Evolutionary conservation across 2,329 filamentous ascomycete genomes (phyloP), one percentile per base, ranked within the genome.

Genomic region (Colletotrichum sp.): DNA sequence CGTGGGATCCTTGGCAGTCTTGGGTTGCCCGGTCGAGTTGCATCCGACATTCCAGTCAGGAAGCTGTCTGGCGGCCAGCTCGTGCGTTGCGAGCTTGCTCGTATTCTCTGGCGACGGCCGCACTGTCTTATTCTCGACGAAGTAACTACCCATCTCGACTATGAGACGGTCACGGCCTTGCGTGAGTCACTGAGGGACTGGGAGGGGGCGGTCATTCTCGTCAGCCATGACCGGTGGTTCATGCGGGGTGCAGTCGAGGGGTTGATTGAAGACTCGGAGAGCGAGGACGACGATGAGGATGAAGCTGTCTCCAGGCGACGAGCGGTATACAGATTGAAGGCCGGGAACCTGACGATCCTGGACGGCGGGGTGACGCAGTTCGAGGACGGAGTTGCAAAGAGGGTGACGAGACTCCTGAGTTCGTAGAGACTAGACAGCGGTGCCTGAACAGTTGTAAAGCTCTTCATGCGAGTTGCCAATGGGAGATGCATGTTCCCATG

Each of bases 151-250:
- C 95, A 98, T 86, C 88, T 98, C 55, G 95, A 98, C 82, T 95
- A 94, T 77, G 92, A 97, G 84, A 96, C 94, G 0, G 94, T 96
- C 28, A 90, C 91, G 9, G 94, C 94, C 3, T 84, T 98, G 71
- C 89, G 93, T 1, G 88, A 90, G 28, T 93, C 93, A 3, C 83
- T 98, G 77, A 88, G 89, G 16, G 85, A 85, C 4, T 98, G 94
- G 89, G 90, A 92, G 71, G 95, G 95, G 0, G 95, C 95, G 0
- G 89, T 97, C 6, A 85, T 98, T 52, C 85, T 97, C 7, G 93
- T 97, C 6, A 95, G 92, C 44, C 95, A 98, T 85, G 95, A 98
- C 82, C 89, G 95, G 36, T 98, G 94, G 89, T 93, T 98, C 80
- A 90, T 97, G 85, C 90, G 93, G 62, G 92, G 92, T 4, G 94